These are phyloP conservation scores for grape (Vitis vinifera) DNA, from an alignment of 164 flowering plant species.

Conservation along the genomic window ASM3070453v1 NC_081807.1:877001-877500, in stretches of 20 bases:
- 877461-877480: too few relatives aligned
- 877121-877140: not conserved
- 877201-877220: too few relatives aligned
- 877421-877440: constrained; percentile 9
- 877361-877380: constrained; percentile 26
- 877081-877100: too few relatives aligned
- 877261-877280: constrained; percentile 18
- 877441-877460: not conserved
- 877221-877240: constrained; percentile 36
- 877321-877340: too few relatives aligned
- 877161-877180: not conserved
- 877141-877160: too few relatives aligned
- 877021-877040: too few relatives aligned
- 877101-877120: not conserved
- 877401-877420: constrained; percentile 28
- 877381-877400: constrained; percentile 43
- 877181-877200: not conserved
- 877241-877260: constrained; percentile 39
- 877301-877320: constrained; percentile 8
- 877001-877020: too few relatives aligned
- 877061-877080: too few relatives aligned
- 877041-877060: too few relatives aligned
- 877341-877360: too few relatives aligned
- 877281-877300: constrained; percentile 27
- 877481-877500: not conserved